Conservation (phyloP, 306 rosid genomes). For the Hippophae tibetana region DNA sequence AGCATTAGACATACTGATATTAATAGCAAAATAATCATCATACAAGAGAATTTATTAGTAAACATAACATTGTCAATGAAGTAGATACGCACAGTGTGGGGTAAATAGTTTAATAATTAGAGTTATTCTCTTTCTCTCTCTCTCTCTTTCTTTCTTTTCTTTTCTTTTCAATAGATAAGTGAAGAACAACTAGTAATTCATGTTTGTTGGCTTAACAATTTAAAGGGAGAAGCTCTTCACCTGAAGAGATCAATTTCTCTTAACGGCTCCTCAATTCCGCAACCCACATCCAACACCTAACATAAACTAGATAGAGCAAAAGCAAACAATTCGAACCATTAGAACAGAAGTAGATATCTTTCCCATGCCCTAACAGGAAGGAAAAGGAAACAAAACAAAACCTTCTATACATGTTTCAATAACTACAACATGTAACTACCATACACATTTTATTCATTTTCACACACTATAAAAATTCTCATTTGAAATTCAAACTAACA, state of each 20-base stretch:
- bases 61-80: background rate
- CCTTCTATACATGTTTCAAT: constrained; percentile 80
- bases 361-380: constrained; percentile 5
- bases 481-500: no score
- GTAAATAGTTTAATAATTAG: background rate
- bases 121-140: no score
- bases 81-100: background rate
- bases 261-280: constrained; percentile 93
- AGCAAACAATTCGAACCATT: constrained; percentile 4
- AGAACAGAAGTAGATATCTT: background rate
- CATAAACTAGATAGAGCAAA: background rate
- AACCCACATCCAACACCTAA: constrained; percentile 91
- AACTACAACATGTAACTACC: no score
- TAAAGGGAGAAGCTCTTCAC: constrained; percentile 26
- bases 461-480: no score
- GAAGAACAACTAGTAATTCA: background rate
- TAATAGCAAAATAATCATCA: background rate
- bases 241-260: constrained; percentile 88
- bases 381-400: constrained; percentile 13
- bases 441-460: no score
- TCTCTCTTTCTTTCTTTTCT: no score
- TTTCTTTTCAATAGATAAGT: no score
- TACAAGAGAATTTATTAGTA: background rate
- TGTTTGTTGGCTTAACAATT: background rate
- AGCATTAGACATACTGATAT: background rate